These are phyloP conservation scores for Fagopyrum esculentum DNA, from an alignment of 148 eudicot species.

Conservation along the genomic window DNA sequence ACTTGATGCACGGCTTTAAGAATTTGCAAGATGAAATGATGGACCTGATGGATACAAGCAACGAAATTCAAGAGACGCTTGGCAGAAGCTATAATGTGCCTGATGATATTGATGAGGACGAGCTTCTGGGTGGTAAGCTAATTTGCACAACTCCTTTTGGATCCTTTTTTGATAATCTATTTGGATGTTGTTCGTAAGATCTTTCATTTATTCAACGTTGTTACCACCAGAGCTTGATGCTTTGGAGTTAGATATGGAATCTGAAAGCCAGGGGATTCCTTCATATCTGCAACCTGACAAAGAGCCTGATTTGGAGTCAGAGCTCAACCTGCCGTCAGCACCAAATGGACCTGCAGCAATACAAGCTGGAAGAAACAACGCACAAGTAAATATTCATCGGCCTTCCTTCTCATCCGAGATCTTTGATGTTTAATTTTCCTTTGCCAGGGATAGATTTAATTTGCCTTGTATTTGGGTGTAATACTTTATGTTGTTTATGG, in stretches of 20 bases:
- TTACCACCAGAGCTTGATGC: slow-evolving; percentile 79
- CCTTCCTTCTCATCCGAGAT: not conserved
- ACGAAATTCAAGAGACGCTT: slow-evolving; percentile 90
- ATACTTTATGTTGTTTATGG: not conserved
- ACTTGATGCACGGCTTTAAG: slow-evolving; percentile 22
- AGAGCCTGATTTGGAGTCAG: slow-evolving; percentile 60
- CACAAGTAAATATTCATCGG: slow-evolving; percentile 35
- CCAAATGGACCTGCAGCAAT: slow-evolving; percentile 55
- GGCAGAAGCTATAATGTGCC: slow-evolving; percentile 91
- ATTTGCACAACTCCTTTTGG: not conserved
- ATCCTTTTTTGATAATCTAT: not conserved
- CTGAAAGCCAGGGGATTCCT: slow-evolving; percentile 82
- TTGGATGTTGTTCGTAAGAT: not conserved
- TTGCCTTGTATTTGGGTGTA: not conserved
- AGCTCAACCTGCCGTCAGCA: slow-evolving; percentile 85
- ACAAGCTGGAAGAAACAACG: slow-evolving; percentile 54
- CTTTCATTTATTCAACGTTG: not conserved
- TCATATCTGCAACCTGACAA: slow-evolving; percentile 86
- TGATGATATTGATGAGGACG: slow-evolving; percentile 95
- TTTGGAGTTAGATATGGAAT: slow-evolving; percentile 87
- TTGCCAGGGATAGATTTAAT: not conserved
- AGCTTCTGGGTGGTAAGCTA: slow-evolving; percentile 81
- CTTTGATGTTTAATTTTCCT: not conserved
- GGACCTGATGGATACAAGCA: slow-evolving; percentile 95
- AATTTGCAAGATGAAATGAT: slow-evolving; percentile 97